These are phyloP conservation scores for Trichoderma hamatum DNA, from an alignment of 2,329 filamentous ascomycete species.

Conservation along the genomic window DNA sequence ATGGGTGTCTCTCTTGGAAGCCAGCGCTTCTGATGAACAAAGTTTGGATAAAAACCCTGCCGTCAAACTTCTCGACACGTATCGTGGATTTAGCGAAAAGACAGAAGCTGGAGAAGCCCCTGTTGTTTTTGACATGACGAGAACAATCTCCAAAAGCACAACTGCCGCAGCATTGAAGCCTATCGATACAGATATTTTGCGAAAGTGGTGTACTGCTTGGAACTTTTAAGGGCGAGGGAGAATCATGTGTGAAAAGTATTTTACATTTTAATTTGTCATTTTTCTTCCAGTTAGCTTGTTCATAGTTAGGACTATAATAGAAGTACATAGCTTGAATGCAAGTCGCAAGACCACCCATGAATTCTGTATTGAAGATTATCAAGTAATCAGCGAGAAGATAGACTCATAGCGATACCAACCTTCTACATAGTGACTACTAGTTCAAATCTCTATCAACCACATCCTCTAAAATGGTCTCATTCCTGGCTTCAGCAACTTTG, in stretches of 20 bases:
- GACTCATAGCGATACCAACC: neutral
- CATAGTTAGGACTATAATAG: neutral
- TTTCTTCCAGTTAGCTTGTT: neutral
- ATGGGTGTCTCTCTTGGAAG: neutral
- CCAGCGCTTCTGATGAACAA: neutral
- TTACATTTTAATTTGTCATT: neutral
- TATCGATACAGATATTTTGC: neutral
- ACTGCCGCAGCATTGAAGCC: neutral
- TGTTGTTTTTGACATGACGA: neutral
- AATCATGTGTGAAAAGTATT: neutral
- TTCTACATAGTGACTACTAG: neutral
- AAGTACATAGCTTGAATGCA: neutral
- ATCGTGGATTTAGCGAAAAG: neutral
- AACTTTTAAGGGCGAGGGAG: neutral
- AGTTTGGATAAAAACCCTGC: neutral
- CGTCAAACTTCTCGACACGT: neutral
- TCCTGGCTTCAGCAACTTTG: conserved; percentile 45
- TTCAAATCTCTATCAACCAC: conserved; percentile 38
- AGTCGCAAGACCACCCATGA: neutral
- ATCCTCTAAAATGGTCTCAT: conserved; percentile 48
- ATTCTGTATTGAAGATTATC: neutral
- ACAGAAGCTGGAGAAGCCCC: neutral
- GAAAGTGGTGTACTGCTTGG: neutral
- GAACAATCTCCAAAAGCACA: neutral
- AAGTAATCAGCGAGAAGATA: neutral